A percentile compares a stretch with the other conserved stretches of the same genome.
phyloP scores from a whole-genome alignment of 2,329 filamentous ascomycete genomes.

The Myriosclerotinia curreyana region DNA sequence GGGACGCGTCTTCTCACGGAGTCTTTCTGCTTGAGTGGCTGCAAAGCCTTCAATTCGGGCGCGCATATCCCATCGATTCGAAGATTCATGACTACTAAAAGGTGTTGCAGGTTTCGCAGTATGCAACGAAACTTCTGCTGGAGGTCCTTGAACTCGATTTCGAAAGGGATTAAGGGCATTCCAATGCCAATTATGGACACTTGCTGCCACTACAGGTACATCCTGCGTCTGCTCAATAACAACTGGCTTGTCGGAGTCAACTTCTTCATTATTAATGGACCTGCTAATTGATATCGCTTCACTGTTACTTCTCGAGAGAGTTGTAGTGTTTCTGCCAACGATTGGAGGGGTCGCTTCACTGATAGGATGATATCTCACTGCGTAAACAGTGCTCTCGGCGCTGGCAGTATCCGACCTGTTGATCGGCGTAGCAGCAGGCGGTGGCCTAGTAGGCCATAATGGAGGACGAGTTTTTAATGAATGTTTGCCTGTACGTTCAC shows the following conservation, averaged over 20 bases:
- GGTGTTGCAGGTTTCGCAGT: conserved; percentile 26
- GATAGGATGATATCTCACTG: conserved; percentile 57
- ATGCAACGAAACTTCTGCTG: conserved; percentile 38
- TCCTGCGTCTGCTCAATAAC: conserved; percentile 32
- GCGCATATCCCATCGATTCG: conserved; percentile 53
- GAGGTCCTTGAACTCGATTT: conserved; percentile 33
- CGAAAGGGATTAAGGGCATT: conserved; percentile 36
- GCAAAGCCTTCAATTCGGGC: conserved; percentile 60
- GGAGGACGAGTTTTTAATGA: conserved; percentile 30
- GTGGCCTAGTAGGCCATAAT: conserved; percentile 54
- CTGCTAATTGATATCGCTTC: conserved; percentile 28
- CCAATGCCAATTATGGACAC: conserved; percentile 26
- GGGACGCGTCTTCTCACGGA: conserved; percentile 55
- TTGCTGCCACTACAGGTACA: conserved; percentile 8
- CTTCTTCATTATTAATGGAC: conserved; percentile 14
- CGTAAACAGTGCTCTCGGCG: conserved; percentile 62
- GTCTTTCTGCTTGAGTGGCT: conserved; percentile 56
- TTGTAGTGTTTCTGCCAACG: conserved; percentile 17
- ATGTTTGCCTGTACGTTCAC: conserved; percentile 23
- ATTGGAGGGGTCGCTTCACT: conserved; percentile 42
- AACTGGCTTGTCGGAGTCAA: conserved; percentile 26
- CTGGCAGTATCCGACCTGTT: conserved; percentile 62
- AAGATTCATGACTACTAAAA: conserved; percentile 26
- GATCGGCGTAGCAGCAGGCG: conserved; percentile 53
- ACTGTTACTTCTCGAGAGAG: conserved; percentile 31